A percentile compares a stretch with the other conserved stretches of the same genome.
Conservation (phyloP, 306 rosid genomes). For the Prunus persica region DNA sequence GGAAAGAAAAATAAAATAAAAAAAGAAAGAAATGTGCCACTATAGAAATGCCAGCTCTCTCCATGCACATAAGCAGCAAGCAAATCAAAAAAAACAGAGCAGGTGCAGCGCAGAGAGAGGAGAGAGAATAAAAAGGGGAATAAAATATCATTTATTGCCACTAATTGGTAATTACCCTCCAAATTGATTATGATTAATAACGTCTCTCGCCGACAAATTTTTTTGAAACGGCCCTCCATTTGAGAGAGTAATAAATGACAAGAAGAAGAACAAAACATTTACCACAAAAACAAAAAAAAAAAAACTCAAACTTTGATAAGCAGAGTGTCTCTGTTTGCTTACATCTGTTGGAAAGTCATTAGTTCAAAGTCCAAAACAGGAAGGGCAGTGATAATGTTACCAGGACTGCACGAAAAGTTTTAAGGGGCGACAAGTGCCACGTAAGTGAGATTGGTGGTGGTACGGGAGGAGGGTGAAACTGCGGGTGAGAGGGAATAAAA, state of each 20-base stretch:
- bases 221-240: constrained; percentile 64
- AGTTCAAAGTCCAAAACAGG: not conserved
- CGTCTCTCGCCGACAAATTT: constrained; percentile 84
- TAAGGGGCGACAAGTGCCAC: not conserved
- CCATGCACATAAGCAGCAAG: constrained; percentile 11
- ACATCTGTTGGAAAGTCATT: constrained; percentile 22
- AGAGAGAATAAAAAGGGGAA: constrained; percentile 6
- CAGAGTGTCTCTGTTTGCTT: constrained; percentile 18
- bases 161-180: constrained; percentile 40
- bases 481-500: constrained; percentile 34
- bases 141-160: constrained; percentile 26
- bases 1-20: not conserved
- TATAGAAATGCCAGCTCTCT: constrained; percentile 52
- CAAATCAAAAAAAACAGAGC: not conserved
- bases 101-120: not conserved
- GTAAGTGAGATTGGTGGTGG: constrained; percentile 1
- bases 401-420: not conserved
- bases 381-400: not conserved
- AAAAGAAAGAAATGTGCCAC: not conserved
- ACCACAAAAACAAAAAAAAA: not conserved
- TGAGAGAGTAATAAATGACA: not conserved
- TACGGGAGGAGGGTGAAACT: constrained; percentile 20
- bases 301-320: not conserved
- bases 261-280: not conserved
- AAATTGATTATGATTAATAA: constrained; percentile 57